These are phyloP conservation scores for Trichoderma gamsii DNA, from an alignment of 495 filamentous ascomycete genomes.

Conservation along the genomic window DNA sequence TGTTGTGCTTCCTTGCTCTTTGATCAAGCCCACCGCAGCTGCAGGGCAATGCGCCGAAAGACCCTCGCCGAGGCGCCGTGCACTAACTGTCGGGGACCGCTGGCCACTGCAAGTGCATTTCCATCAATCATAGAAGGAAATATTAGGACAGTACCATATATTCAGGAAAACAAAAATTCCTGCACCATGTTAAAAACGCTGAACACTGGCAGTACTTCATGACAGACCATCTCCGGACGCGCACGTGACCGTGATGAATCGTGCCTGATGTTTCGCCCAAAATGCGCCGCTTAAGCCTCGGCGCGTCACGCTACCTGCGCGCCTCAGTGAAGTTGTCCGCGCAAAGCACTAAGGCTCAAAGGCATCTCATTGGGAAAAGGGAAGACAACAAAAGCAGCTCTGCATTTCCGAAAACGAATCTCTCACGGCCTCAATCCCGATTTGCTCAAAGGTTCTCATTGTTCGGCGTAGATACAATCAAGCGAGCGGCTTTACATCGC, in stretches of 20 bases:
- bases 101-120: too few species aligned
- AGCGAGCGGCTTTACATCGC: background rate
- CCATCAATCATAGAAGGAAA: too few species aligned
- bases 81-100: too few species aligned
- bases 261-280: conserved; percentile 7
- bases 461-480: background rate
- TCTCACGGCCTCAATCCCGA: background rate
- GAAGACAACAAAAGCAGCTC: background rate
- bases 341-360: background rate
- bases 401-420: background rate
- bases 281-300: conserved; percentile 13
- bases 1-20: too few species aligned
- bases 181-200: background rate
- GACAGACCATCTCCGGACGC: background rate
- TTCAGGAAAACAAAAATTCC: background rate
- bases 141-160: too few species aligned
- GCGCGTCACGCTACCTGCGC: conserved; percentile 12
- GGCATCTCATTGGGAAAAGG: background rate
- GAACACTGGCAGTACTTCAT: too few species aligned
- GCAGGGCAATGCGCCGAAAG: too few species aligned
- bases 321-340: conserved; percentile 1
- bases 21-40: too few species aligned
- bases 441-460: background rate
- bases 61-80: too few species aligned
- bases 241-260: conserved; percentile 1